phyloP scores from a whole-genome alignment of 768 basidiomycete genomes.

The Psilocybe cubensis region DNA sequence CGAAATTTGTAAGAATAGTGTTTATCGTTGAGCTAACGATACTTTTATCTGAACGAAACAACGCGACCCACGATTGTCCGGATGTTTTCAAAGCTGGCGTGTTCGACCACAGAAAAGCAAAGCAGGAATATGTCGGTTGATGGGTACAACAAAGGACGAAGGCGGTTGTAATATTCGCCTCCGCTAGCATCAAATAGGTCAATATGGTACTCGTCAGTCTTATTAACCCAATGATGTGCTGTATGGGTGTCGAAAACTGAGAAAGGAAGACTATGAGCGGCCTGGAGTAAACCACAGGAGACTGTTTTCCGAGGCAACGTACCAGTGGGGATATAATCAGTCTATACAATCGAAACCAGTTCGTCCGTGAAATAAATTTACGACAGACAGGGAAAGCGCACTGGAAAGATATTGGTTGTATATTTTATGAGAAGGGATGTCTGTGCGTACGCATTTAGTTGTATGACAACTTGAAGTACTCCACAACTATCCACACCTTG shows the following conservation, averaged over 20 bases:
- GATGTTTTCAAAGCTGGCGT: neutral
- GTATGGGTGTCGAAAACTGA: neutral
- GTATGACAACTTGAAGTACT: neutral
- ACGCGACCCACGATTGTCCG: neutral
- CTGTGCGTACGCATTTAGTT: neutral
- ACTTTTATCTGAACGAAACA: neutral
- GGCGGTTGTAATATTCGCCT: neutral
- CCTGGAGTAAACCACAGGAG: too few relatives aligned
- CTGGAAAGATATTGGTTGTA: neutral
- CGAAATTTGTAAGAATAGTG: too few relatives aligned
- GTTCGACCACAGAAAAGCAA: constrained; percentile 2
- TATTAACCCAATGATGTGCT: neutral
- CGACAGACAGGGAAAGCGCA: neutral
- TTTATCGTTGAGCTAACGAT: neutral
- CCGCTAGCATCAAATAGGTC: neutral
- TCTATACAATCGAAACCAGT: neutral
- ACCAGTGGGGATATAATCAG: neutral
- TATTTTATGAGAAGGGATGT: neutral
- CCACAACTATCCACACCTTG: neutral
- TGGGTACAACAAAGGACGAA: neutral
- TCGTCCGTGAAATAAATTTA: neutral
- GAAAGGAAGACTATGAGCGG: neutral
- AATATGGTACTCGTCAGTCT: neutral
- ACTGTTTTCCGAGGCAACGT: too few relatives aligned
- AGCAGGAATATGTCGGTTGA: neutral